These are phyloP conservation scores for Phytophthora constricta DNA, from an alignment of 352 stramenopile genomes.

Conservation along the genomic window DNA sequence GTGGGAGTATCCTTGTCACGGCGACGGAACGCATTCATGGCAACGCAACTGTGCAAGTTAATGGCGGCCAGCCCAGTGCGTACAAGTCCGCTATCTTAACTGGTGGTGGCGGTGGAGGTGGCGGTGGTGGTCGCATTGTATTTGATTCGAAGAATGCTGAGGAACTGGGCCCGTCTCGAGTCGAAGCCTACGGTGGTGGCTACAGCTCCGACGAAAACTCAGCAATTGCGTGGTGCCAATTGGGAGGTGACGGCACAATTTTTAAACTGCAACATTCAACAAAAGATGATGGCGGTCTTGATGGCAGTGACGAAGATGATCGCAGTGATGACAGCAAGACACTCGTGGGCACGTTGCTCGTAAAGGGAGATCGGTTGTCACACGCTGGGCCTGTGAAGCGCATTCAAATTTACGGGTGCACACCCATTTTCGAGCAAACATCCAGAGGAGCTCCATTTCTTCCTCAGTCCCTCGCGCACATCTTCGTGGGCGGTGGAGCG, in stretches of 20 bases:
- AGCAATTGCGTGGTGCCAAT: constrained; percentile 75
- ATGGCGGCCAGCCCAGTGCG: constrained; percentile 55
- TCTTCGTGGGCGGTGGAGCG: constrained; percentile 76
- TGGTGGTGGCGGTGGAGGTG: constrained; percentile 60
- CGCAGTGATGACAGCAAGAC: constrained; percentile 17
- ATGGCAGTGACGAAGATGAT: constrained; percentile 3
- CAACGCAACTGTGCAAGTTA: constrained; percentile 51
- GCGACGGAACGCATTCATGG: constrained; percentile 48
- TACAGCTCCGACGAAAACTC: constrained; percentile 34
- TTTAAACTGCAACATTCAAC: constrained; percentile 57
- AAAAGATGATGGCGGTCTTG: constrained; percentile 13
- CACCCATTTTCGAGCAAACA: constrained; percentile 68
- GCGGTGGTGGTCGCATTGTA: constrained; percentile 62
- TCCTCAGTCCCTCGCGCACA: constrained; percentile 54
- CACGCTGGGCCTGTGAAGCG: constrained; percentile 61
- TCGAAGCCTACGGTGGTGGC: constrained; percentile 64
- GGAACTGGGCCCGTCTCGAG: constrained; percentile 42
- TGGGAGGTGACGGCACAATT: constrained; percentile 81
- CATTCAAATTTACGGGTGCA: constrained; percentile 80
- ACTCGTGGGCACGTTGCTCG: constrained; percentile 50
- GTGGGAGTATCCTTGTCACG: constrained; percentile 58
- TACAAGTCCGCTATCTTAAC: constrained; percentile 38
- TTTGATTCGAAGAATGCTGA: constrained; percentile 52
- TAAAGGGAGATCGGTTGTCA: constrained; percentile 64
- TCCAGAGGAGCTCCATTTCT: constrained; percentile 58